A percentile compares a stretch with the other conserved stretches of the same genome.
Conservation (phyloP, 768 basidiomycete species). For the Hortiboletus campestris region DNA sequence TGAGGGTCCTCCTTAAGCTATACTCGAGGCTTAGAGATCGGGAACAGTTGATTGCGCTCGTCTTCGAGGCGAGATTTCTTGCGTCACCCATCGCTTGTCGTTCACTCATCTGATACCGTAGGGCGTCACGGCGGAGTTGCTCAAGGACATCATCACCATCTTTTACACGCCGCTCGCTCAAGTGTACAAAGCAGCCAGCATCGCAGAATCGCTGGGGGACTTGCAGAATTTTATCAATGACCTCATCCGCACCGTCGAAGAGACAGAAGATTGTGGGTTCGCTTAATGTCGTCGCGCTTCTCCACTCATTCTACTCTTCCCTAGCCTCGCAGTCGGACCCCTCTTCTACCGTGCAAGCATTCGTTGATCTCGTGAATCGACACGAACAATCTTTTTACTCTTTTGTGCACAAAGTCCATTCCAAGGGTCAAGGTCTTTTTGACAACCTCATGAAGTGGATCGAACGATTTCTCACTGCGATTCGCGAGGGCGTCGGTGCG, state of each 20-base stretch:
- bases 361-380: slow-evolving; percentile 88
- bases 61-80: slow-evolving; percentile 78
- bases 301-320: neutral
- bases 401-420: slow-evolving; percentile 98
- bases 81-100: neutral
- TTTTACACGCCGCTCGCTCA: slow-evolving; percentile 96
- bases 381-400: slow-evolving; percentile 96
- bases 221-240: slow-evolving; percentile 94
- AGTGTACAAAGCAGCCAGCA: slow-evolving; percentile 96
- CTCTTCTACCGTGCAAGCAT: slow-evolving; percentile 81
- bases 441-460: slow-evolving; percentile 96
- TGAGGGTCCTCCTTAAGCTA: slow-evolving; percentile 74
- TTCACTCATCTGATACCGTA: slow-evolving; percentile 30
- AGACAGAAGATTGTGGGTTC: slow-evolving; percentile 79
- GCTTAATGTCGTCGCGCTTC: neutral
- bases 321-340: slow-evolving; percentile 84
- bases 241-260: slow-evolving; percentile 91
- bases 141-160: slow-evolving; percentile 98
- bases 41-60: slow-evolving; percentile 86
- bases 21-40: slow-evolving; percentile 81
- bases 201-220: slow-evolving; percentile 89
- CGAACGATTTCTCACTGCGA: slow-evolving; percentile 87
- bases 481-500: slow-evolving; percentile 83
- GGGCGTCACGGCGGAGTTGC: slow-evolving; percentile 91
- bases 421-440: slow-evolving; percentile 93